Conservation (phyloP, 305 asterid genomes). For the Rubia tinctorum region DNA sequence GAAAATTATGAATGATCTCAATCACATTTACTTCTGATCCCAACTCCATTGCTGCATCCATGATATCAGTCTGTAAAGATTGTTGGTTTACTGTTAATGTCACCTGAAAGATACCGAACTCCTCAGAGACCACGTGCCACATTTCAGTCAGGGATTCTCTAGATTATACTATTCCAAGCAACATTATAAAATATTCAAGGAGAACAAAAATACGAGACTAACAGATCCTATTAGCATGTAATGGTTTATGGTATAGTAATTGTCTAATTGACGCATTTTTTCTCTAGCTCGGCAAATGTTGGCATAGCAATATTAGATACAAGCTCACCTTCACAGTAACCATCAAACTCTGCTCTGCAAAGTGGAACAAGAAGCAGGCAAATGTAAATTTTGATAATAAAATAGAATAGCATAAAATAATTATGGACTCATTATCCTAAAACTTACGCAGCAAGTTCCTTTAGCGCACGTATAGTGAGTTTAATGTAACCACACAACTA, state of each 20-base stretch:
- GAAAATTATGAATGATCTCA: not conserved
- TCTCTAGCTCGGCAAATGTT: not conserved
- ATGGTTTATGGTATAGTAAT: not conserved
- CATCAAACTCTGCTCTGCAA: conserved; percentile 96
- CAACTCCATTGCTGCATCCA: conserved; percentile 95
- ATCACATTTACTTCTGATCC: conserved; percentile 68
- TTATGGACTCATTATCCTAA: not conserved
- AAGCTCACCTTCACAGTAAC: conserved; percentile 87
- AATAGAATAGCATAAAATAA: not conserved
- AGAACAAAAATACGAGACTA: not conserved
- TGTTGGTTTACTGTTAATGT: conserved; percentile 94
- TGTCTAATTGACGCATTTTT: too few relatives aligned
- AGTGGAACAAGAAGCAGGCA: conserved; percentile 15
- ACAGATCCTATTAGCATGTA: not conserved
- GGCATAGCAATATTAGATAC: not conserved
- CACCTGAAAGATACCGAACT: conserved; percentile 43
- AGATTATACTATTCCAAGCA: conserved; percentile 1
- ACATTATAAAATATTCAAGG: not conserved
- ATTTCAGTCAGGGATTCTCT: conserved; percentile 1
- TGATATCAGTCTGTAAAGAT: conserved; percentile 87
- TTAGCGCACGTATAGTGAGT: conserved; percentile 58
- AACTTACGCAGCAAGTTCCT: conserved; percentile 88
- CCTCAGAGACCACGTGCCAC: not conserved
- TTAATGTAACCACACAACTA: too few relatives aligned
- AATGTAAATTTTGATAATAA: conserved; percentile 6